Evolutionary conservation across 495 filamentous ascomycete genomes (phyloP), one percentile per base, ranked within the genome.

Genomic region (Podospora bellae-mahoneyi): DNA sequence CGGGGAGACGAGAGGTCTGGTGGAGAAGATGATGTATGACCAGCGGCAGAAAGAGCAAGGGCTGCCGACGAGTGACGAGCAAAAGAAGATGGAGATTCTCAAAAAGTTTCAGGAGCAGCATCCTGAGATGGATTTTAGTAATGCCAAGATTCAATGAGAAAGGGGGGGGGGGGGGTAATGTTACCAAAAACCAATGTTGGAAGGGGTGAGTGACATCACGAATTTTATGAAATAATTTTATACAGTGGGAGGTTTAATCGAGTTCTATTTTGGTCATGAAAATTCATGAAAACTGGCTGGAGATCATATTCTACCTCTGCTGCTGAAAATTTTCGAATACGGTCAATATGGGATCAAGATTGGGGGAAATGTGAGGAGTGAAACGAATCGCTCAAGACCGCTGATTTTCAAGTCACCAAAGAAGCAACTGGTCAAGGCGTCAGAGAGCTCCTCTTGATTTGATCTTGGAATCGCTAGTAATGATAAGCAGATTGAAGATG

Each of bases 21-120:
- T 99, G 56, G 95, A 99, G 89, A 99, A 99, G 86, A 98, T 99
- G 95, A 99, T 99, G 95, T 99, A 85, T 73, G 95, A 99, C 81
- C 95, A 99, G 85, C 84, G 91, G 59, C 93, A 97, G 85, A 98
- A 98, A 87, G 95, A 97, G 84, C 83, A 73, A 69, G 95, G 95
- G 6, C 86, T 89, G 76, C 90, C 91, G 72, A 92, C 88, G 26
- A 95, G 91, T 69, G 95, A 98, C 69, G 94, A 99, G 81, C 87
- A 93, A 82, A 89, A 90, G 83, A 98, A 99, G 86, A 78, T 85
- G 79, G 96, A 97, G 53, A 88, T 98, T 74, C 77, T 99, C 77
- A 90, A 91, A 84, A 92, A 94, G 78, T 99, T 98, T 79, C 89
- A 97, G 87, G 83, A 74, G 23, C 79, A 86, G 73, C 82, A 85